Conservation (phyloP, 2,329 filamentous ascomycete species). For the Aureobasidium subglaciale region DNA sequence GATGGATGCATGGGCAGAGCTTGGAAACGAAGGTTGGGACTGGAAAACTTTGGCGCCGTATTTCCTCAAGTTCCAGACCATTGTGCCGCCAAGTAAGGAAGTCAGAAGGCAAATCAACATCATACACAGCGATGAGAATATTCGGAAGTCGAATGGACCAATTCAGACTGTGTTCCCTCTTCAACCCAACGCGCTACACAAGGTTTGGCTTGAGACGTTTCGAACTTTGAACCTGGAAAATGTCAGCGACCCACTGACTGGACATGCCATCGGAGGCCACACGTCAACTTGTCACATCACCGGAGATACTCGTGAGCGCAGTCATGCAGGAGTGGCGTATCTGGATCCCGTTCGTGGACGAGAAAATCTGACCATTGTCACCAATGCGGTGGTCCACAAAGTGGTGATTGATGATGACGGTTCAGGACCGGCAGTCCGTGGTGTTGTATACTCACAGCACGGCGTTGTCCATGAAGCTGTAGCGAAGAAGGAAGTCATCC, state of each 20-base stretch:
- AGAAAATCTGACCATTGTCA: constrained; percentile 18
- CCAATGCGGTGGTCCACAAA: constrained; percentile 17
- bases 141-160: constrained; percentile 13
- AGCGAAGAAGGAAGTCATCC: constrained; percentile 43
- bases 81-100: constrained; percentile 17
- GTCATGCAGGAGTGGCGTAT: constrained; percentile 21
- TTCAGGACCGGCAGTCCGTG: constrained; percentile 5
- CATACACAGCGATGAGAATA: constrained; percentile 9
- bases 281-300: constrained; percentile 6
- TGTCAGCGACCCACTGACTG: constrained; percentile 16
- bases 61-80: constrained; percentile 23
- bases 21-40: constrained; percentile 34
- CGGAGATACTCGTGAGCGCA: constrained; percentile 15
- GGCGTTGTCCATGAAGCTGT: background rate
- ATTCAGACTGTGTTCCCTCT: constrained; percentile 16
- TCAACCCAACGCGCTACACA: constrained; percentile 12
- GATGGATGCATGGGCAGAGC: constrained; percentile 30
- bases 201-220: constrained; percentile 19
- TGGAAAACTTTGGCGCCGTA: constrained; percentile 40
- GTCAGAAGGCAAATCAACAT: background rate
- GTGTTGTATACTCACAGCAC: background rate
- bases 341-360: constrained; percentile 18
- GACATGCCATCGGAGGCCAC: constrained; percentile 19
- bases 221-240: constrained; percentile 16
- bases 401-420: constrained; percentile 15